Base-by-base conservation (phyloP, 257 asterid genomes). In the Catharanthus roseus region DNA sequence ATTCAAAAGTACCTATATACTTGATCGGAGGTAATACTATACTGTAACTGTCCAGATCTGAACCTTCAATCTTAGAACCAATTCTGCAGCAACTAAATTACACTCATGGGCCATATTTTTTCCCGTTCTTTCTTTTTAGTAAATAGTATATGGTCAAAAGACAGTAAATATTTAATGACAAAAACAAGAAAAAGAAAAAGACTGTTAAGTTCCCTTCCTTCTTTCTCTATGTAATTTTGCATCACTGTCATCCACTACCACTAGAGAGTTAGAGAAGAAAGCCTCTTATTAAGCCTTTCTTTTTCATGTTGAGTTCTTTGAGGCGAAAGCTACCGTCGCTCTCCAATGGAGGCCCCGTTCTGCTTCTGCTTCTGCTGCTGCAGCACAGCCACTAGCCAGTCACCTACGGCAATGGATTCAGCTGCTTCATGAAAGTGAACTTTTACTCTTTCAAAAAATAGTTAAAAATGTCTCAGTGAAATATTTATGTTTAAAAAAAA, bases 311-410 rank as follows among this genome's bases (percentile, higher is more conserved):
- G 34, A 53, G 34, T 41, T 71, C 50, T 74, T 79, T 67, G 77
- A 75, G 55, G 74, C 72, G 51, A 42, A 65, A 73, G 79, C 77
- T 75, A 41, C 51, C 39, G 68, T 67, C 54, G 49, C 80, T 42
- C 69, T 66, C 74, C 71, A 65, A 39, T 67, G 74, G 72, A 73
- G 69, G 56, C 7, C 71, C 71, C 64, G 53, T 45, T 41, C 75
- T 69, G 56, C 49, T 62, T 0, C 61, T 56, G 62, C 56, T 56
- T 9, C 53, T 5, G 67, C 36, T 2, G 5, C 38, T 0, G 65
- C 65, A 31, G 65, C 39, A 60, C 23, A n/a, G n/a, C n/a, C n/a
- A n/a, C n/a, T n/a, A n/a, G n/a, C n/a, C n/a, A n/a, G n/a, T n/a
- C n/a, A n/a, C n/a, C n/a, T n/a, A n/a, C n/a, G n/a, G n/a, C 53